Evolutionary conservation across 768 basidiomycete genomes (phyloP), one percentile per base, ranked within the genome.

Genomic region (Phlegmacium glaucopus): DNA sequence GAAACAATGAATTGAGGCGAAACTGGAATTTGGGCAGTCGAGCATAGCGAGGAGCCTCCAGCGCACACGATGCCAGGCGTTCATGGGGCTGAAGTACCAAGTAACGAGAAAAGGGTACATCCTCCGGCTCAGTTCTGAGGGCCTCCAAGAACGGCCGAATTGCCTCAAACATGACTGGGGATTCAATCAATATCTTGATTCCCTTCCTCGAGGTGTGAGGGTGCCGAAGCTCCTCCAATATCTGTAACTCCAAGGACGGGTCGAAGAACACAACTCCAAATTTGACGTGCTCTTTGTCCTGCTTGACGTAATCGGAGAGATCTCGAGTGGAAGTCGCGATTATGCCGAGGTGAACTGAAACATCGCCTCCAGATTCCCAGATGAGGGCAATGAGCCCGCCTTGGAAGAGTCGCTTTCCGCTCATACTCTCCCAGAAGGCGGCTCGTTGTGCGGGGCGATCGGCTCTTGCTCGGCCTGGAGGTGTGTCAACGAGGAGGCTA

Each of bases 141-240:
- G 78, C 73, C 48, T 83, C 73, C 11, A 89, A 69, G 66, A 88
- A 88, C 0, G 87, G 87, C 6, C 82, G 70, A 28, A 84, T 75
- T 0, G 82, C 70, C 49, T 85, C 85, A 49, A 76, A 86, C 77
- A 88, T 76, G 47, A 87, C 76, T 0, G 78, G 74, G 0, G 78
- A 72, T 49, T 88, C 85, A 11, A 87, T 64, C 17, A 87, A 64
- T 2, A 84, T 43, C 41, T 51, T 65, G 7, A 49, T 58, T 52
- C 68, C 61, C 37, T 42, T 26, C 29, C 52, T 16, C 7, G 47
- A 43, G 12, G 26, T 18, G 17, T 61, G 44, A 1, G 40, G 49
- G 11, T 61, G 56, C 37, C 50, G 45, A 15, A 68, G 58, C 1
- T 49, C 50, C 44, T 58, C 56, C 41, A 77, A 50, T 37, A 72